A percentile compares a stretch with the other conserved stretches of the same genome.
Evolutionary conservation across 768 basidiomycete species (phyloP).

Genomic region (Psilocybe tampanensis): DNA sequence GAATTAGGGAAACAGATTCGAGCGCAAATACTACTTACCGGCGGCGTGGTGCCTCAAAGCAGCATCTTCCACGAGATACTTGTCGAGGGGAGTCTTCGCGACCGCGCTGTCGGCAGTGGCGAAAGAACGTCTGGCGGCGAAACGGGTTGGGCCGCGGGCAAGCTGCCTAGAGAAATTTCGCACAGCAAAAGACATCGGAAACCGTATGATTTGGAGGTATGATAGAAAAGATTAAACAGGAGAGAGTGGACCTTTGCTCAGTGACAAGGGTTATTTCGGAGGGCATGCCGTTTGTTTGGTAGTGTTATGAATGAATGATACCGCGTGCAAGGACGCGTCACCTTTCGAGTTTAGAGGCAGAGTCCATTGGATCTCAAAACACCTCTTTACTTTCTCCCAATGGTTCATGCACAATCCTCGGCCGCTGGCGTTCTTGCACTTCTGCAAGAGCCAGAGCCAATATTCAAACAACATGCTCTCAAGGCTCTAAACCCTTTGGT

Average conservation of each 20-base stretch:
- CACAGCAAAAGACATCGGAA: constrained; percentile 51
- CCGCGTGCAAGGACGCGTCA: constrained; percentile 46
- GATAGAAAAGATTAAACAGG: constrained; percentile 1
- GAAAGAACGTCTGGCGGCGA: constrained; percentile 32
- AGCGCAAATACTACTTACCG: constrained; percentile 38
- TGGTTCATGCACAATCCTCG: constrained; percentile 81
- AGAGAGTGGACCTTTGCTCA: constrained; percentile 3
- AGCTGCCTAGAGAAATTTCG: constrained; percentile 51
- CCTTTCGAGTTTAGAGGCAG: constrained; percentile 26
- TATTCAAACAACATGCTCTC: constrained; percentile 92
- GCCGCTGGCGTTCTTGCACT: constrained; percentile 91
- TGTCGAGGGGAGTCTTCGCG: constrained; percentile 29
- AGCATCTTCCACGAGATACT: constrained; percentile 53
- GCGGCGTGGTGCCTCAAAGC: constrained; percentile 68
- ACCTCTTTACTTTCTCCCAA: constrained; percentile 25
- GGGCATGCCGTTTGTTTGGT: constrained; percentile 30
- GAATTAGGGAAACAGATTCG: not conserved
- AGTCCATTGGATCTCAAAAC: constrained; percentile 6
- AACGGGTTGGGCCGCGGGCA: constrained; percentile 44
- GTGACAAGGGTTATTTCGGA: constrained; percentile 37
- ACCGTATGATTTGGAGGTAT: constrained; percentile 13
- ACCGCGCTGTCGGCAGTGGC: constrained; percentile 34
- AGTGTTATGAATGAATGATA: constrained; percentile 27
- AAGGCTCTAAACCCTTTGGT: constrained; percentile 81
- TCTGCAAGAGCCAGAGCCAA: constrained; percentile 83